Percentiles rank a stretch among this genome's conserved stretches.
These are phyloP conservation scores for Elaeagnus macrophylla DNA, from an alignment of 306 rosid genomes.

Conservation along the genomic window DNA sequence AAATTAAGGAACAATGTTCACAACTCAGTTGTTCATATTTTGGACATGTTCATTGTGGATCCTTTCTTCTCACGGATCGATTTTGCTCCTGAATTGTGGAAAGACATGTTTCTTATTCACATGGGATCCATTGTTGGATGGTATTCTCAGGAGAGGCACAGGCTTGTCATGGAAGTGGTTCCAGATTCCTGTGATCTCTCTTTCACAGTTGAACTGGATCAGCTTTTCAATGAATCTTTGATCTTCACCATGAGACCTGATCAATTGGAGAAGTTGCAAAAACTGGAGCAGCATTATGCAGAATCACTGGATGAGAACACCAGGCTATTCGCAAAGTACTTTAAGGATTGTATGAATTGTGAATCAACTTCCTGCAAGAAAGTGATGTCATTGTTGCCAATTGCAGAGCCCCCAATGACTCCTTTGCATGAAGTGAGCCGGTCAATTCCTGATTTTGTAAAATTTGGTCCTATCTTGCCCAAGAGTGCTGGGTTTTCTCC, in stretches of 20 bases:
- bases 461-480: conserved; percentile 93
- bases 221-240: conserved; percentile 70
- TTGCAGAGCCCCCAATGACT: conserved; percentile 95
- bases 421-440: conserved; percentile 83
- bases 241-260: conserved; percentile 62
- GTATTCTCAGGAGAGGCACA: conserved; percentile 88
- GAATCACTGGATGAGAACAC: conserved; percentile 76
- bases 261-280: conserved; percentile 57
- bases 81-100: conserved; percentile 92
- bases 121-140: conserved; percentile 85
- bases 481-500: conserved; percentile 77
- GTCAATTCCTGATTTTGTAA: conserved; percentile 76
- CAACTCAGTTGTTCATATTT: conserved; percentile 46
- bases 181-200: conserved; percentile 73
- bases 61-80: conserved; percentile 79
- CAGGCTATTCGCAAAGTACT: conserved; percentile 65
- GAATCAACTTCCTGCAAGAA: conserved; percentile 57
- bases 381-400: conserved; percentile 74
- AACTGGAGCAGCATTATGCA: conserved; percentile 75
- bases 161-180: conserved; percentile 65
- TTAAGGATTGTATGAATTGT: conserved; percentile 56
- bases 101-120: conserved; percentile 67
- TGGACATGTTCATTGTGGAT: conserved; percentile 78
- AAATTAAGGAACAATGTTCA: conserved; percentile 54
- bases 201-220: conserved; percentile 65